A percentile compares a stretch with the other conserved stretches of the same genome.
These are phyloP conservation scores for Trichoderma asperelloides DNA, from an alignment of 495 filamentous ascomycete genomes.

Conservation along the genomic window DNA sequence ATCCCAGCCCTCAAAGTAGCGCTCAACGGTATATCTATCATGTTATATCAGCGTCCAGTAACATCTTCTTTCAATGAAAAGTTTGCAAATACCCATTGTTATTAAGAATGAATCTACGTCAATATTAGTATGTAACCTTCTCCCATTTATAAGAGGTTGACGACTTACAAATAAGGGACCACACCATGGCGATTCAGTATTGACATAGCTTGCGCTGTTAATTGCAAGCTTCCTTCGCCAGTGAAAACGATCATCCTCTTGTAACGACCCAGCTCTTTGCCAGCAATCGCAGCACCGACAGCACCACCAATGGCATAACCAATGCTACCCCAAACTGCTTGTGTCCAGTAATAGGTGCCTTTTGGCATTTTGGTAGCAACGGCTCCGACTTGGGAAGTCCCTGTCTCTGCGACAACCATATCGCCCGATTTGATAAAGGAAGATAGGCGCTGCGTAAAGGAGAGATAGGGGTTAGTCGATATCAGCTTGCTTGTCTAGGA, in stretches of 20 bases:
- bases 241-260: slow-evolving; percentile 29
- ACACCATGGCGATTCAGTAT: slow-evolving; percentile 26
- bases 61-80: not conserved
- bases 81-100: slow-evolving; percentile 28
- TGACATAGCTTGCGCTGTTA: slow-evolving; percentile 32
- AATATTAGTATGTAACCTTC: not conserved
- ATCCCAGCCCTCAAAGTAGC: slow-evolving; percentile 39
- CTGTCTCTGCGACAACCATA: slow-evolving; percentile 41
- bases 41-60: not conserved
- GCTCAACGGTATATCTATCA: slow-evolving; percentile 38
- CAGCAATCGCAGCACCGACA: slow-evolving; percentile 28
- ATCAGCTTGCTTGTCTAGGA: not conserved
- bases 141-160: slow-evolving; percentile 7
- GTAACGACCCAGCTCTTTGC: slow-evolving; percentile 17
- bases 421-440: slow-evolving; percentile 37
- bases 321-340: slow-evolving; percentile 33
- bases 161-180: slow-evolving; percentile 24
- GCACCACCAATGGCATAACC: slow-evolving; percentile 30
- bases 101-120: slow-evolving; percentile 35
- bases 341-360: slow-evolving; percentile 22
- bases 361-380: slow-evolving; percentile 22
- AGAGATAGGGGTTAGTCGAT: not conserved
- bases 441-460: slow-evolving; percentile 12
- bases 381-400: slow-evolving; percentile 31
- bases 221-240: slow-evolving; percentile 33